Percentiles rank a stretch among this genome's conserved stretches.
Evolutionary conservation across 352 stramenopile species (phyloP).

Genomic region (Phytopythium vexans): DNA sequence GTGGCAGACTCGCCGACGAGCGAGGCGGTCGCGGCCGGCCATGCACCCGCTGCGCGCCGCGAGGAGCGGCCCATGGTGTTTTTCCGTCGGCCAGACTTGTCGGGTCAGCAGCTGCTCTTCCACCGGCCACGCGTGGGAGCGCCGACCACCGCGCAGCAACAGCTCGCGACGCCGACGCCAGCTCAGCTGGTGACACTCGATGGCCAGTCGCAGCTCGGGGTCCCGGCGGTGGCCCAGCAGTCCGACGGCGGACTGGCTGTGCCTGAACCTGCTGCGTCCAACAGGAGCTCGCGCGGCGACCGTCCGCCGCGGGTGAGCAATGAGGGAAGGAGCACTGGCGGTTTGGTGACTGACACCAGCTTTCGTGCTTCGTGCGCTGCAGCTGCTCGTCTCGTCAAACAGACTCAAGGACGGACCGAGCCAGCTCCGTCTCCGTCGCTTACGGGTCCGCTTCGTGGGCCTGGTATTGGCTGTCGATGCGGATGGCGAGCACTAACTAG

Average conservation of each 20-base stretch:
- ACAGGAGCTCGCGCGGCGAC: not conserved
- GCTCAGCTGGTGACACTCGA: conserved; percentile 52
- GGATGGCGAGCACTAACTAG: too few relatives aligned
- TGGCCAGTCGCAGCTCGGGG: conserved; percentile 36
- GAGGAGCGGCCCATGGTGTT: conserved; percentile 38
- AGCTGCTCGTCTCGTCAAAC: conserved; percentile 50
- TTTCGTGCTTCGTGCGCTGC: not conserved
- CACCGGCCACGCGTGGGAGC: conserved; percentile 12
- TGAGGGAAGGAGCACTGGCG: too few relatives aligned
- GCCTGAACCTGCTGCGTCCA: not conserved
- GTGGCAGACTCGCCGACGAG: conserved; percentile 21
- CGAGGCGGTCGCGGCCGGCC: conserved; percentile 4
- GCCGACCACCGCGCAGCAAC: not conserved
- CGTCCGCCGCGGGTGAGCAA: conserved; percentile 1
- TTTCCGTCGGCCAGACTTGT: conserved; percentile 44
- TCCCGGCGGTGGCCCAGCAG: conserved; percentile 13
- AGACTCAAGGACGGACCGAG: conserved; percentile 24
- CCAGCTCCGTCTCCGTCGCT: conserved; percentile 25
- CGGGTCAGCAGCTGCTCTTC: conserved; percentile 35
- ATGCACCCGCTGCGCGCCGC: conserved; percentile 5
- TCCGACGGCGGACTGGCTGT: not conserved
- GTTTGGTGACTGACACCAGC: not conserved
- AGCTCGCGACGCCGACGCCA: conserved; percentile 21
- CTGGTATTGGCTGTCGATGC: not conserved
- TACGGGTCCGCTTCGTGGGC: conserved; percentile 21